Evolutionary conservation across 257 asterid species (phyloP).

Genomic region (Penstemon davidsonii): DNA sequence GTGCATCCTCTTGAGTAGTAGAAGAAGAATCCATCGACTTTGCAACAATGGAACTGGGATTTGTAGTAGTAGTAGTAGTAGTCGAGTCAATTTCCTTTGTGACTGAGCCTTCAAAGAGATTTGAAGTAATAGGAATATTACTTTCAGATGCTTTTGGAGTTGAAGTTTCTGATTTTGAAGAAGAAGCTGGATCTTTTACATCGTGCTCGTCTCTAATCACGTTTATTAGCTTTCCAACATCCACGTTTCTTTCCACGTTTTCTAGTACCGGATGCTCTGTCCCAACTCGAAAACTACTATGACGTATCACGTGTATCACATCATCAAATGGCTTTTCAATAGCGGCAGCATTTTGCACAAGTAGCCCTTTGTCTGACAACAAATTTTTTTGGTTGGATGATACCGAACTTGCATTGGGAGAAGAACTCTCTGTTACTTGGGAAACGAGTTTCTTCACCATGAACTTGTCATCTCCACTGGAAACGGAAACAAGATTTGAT

Average conservation of each 20-base stretch:
- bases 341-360: slow-evolving; percentile 45
- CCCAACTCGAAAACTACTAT: slow-evolving; percentile 66
- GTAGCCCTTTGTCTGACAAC: slow-evolving; percentile 38
- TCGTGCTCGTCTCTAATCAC: slow-evolving; percentile 53
- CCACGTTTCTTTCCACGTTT: slow-evolving; percentile 38
- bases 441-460: slow-evolving; percentile 45
- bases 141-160: slow-evolving; percentile 34
- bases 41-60: slow-evolving; percentile 27
- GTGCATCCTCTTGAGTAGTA: slow-evolving; percentile 44
- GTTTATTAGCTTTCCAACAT: slow-evolving; percentile 50
- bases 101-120: slow-evolving; percentile 35
- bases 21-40: slow-evolving; percentile 32
- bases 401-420: slow-evolving; percentile 38
- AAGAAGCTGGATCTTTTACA: slow-evolving; percentile 36
- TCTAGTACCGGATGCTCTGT: slow-evolving; percentile 47
- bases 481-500: slow-evolving; percentile 35
- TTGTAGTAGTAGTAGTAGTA: slow-evolving; percentile 2
- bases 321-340: slow-evolving; percentile 53
- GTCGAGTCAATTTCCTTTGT: slow-evolving; percentile 47
- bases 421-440: slow-evolving; percentile 34
- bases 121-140: slow-evolving; percentile 30
- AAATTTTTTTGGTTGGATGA: slow-evolving; percentile 41
- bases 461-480: slow-evolving; percentile 50
- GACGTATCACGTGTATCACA: slow-evolving; percentile 64
- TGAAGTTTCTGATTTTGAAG: slow-evolving; percentile 37